Percentiles rank a stretch among this genome's conserved stretches.
phyloP scores from a whole-genome alignment of 768 basidiomycete species.

The Serendipita indica region DNA sequence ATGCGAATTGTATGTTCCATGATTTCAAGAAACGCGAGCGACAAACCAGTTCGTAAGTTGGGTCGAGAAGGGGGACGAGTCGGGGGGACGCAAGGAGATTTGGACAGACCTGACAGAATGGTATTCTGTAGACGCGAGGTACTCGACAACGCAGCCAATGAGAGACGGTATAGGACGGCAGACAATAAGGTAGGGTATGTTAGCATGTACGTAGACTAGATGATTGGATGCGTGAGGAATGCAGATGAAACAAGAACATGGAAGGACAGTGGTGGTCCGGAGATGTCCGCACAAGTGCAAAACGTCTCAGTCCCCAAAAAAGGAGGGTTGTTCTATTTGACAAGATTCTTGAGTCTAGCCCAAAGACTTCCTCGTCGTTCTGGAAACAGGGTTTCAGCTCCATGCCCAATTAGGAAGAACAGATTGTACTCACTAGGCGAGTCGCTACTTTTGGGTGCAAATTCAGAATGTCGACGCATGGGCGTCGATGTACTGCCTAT shows the following conservation, averaged over 20 bases:
- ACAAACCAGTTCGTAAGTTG: too few species aligned
- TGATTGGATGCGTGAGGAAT: background rate
- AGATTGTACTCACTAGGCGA: slow-evolving; percentile 3
- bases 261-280: too few species aligned
- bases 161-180: background rate
- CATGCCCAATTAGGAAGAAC: background rate
- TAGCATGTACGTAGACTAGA: slow-evolving; percentile 8
- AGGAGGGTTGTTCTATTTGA: slow-evolving; percentile 1
- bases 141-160: slow-evolving; percentile 3
- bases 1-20: too few species aligned
- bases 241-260: background rate
- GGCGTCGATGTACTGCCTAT: background rate
- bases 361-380: background rate
- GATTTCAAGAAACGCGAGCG: too few species aligned
- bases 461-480: background rate
- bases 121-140: too few species aligned
- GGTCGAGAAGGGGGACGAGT: too few species aligned
- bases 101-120: too few species aligned
- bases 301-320: background rate
- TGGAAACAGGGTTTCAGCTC: background rate
- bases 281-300: too few species aligned
- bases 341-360: slow-evolving; percentile 4
- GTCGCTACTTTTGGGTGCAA: background rate
- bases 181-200: background rate
- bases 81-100: too few species aligned